phyloP scores from a whole-genome alignment of 345 rosid species.

The Crucihimalaya himalaica region DNA sequence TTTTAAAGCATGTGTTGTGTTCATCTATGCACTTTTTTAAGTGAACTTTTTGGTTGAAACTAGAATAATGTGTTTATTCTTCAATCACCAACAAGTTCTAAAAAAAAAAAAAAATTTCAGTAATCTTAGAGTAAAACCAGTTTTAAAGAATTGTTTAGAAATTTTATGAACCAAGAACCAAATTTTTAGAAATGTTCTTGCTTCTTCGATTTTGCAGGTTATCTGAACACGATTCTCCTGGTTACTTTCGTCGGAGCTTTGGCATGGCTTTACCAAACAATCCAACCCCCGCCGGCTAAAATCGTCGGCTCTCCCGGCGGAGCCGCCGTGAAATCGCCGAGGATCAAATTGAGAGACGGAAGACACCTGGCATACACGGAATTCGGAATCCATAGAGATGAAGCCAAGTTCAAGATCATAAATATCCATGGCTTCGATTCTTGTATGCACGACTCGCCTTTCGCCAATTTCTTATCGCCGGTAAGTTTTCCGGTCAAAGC shows the following conservation, averaged over 20 bases:
- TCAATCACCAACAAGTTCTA: too few relatives aligned
- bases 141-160: too few relatives aligned
- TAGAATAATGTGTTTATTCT: too few relatives aligned
- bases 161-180: too few relatives aligned
- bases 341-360: constrained; percentile 61
- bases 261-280: constrained; percentile 50
- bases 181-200: background rate
- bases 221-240: constrained; percentile 28
- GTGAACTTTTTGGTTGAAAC: too few relatives aligned
- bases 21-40: too few relatives aligned
- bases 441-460: constrained; percentile 41
- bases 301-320: constrained; percentile 49
- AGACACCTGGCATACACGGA: constrained; percentile 62
- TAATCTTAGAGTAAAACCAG: too few relatives aligned
- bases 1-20: too few relatives aligned
- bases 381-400: constrained; percentile 45
- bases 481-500: constrained; percentile 32
- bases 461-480: constrained; percentile 34
- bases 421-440: constrained; percentile 51
- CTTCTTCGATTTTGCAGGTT: constrained; percentile 8
- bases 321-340: constrained; percentile 43
- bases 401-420: constrained; percentile 49
- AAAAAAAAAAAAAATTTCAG: too few relatives aligned
- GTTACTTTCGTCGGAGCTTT: constrained; percentile 40
- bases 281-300: constrained; percentile 50